A percentile compares a stretch with the other conserved stretches of the same genome.
These are phyloP conservation scores for Podaxis sp. DNA, from an alignment of 768 basidiomycete genomes.

Conservation along the genomic window DNA sequence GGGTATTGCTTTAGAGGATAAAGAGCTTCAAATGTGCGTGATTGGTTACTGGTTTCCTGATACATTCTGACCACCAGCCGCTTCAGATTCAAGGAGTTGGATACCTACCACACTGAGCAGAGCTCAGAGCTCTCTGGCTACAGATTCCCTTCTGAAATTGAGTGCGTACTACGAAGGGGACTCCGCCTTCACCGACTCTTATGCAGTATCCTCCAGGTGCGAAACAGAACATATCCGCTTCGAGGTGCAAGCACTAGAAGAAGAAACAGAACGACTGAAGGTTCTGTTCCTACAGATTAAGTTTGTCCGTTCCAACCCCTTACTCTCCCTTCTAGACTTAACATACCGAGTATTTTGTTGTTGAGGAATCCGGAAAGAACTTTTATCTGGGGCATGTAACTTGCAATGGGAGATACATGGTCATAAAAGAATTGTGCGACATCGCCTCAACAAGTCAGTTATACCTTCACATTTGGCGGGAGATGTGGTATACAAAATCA, in stretches of 20 bases:
- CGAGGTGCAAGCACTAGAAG: conserved; percentile 30
- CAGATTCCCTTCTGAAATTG: neutral
- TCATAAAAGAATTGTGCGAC: no score
- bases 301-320: conserved; percentile 18
- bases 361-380: no score
- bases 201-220: conserved; percentile 17
- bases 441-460: no score
- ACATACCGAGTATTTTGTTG: no score
- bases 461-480: no score
- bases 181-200: neutral
- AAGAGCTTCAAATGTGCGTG: conserved; percentile 30
- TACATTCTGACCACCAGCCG: neutral
- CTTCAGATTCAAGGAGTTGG: neutral
- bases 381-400: no score
- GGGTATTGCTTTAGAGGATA: conserved; percentile 29
- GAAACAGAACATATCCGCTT: conserved; percentile 23
- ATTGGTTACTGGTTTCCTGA: neutral
- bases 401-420: no score
- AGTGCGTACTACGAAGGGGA: neutral
- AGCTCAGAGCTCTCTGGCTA: neutral
- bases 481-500: no score
- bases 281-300: conserved; percentile 29
- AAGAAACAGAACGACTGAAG: conserved; percentile 25
- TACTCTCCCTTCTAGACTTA: neutral
- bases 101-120: neutral